Evolutionary conservation across 208 protist species (phyloP), one percentile per base, ranked within the genome.

Genomic region (Crithidia expoeki): DNA sequence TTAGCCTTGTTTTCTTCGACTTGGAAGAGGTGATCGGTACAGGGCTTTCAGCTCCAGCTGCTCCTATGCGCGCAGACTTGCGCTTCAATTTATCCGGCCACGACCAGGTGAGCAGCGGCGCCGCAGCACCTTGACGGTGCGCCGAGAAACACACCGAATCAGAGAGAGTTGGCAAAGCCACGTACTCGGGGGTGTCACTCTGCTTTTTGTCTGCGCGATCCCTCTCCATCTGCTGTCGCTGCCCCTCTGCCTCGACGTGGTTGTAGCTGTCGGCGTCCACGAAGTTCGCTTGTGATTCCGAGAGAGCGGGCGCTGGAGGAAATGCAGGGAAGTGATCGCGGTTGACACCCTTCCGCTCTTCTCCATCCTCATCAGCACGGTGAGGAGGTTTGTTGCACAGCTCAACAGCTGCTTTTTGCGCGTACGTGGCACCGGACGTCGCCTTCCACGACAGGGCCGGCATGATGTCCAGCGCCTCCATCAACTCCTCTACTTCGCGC

Each of bases 401-500:
- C n/a, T n/a, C n/a, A n/a, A n/a, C n/a, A n/a, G n/a, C n/a, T n/a
- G n/a, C n/a, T n/a, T n/a, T n/a, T n/a, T n/a, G n/a, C n/a, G 17
- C 47, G 47, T 52, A 17, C 47, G 47, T 23, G 4, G 17, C 47
- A 28, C 21, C 28, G 1, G 51, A 36, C 19, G 38, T 3, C 2
- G n/a, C 42, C 5, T 9, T 14, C n/a, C 42, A 30, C 4, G n/a
- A 55, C 60, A 33, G 27, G 32, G n/a, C 46, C n/a, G 60, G 46
- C 60, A 55, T 33, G 30, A 66, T n/a, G 21, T 55, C 46, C 25
- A 66, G 46, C 30, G 60, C 46, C 30, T 7, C 32, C 60, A 66
- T 66, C 46, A 66, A 12, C 46, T 66, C 46, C 38, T 66, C 60
- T 10, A 66, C 60, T 21, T 66, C 30, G 3, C 46, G 60, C 60